Evolutionary conservation across 257 asterid genomes (phyloP).

Genomic region (Perilla frutescens): DNA sequence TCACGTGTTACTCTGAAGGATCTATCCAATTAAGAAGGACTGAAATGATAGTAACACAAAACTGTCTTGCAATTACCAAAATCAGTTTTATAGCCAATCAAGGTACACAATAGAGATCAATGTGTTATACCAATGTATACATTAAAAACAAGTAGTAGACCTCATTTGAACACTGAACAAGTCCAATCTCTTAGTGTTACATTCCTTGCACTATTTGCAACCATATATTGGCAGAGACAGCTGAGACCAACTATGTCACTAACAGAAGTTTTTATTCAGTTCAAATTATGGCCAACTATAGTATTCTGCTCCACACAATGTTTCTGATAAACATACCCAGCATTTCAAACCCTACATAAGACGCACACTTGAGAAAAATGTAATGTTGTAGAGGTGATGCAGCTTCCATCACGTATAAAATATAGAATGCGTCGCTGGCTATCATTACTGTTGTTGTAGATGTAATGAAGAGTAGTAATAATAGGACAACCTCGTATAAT

Average conservation of each 20-base stretch:
- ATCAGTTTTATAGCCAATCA: not conserved
- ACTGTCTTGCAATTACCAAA: not conserved
- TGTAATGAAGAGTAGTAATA: too few relatives aligned
- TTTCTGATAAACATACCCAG: not conserved
- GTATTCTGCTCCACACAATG: not conserved
- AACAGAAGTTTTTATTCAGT: not conserved
- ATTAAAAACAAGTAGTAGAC: not conserved
- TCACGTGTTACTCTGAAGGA: not conserved
- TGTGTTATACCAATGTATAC: not conserved
- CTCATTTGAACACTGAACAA: not conserved
- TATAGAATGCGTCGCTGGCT: not conserved
- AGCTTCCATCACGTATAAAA: not conserved
- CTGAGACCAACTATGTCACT: not conserved
- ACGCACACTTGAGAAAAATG: too few relatives aligned
- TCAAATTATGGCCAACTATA: conserved; percentile 1
- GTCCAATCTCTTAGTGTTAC: not conserved
- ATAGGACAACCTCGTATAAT: too few relatives aligned
- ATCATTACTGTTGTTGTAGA: too few relatives aligned
- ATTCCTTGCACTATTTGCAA: not conserved
- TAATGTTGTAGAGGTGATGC: not conserved
- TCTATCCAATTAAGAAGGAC: not conserved
- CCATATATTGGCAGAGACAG: not conserved
- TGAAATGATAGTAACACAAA: not conserved
- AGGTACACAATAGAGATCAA: not conserved
- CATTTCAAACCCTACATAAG: not conserved